A percentile compares a stretch with the other conserved stretches of the same genome.
Conservation (phyloP, 2,329 filamentous ascomycete species). For the Alternaria dauci region DNA sequence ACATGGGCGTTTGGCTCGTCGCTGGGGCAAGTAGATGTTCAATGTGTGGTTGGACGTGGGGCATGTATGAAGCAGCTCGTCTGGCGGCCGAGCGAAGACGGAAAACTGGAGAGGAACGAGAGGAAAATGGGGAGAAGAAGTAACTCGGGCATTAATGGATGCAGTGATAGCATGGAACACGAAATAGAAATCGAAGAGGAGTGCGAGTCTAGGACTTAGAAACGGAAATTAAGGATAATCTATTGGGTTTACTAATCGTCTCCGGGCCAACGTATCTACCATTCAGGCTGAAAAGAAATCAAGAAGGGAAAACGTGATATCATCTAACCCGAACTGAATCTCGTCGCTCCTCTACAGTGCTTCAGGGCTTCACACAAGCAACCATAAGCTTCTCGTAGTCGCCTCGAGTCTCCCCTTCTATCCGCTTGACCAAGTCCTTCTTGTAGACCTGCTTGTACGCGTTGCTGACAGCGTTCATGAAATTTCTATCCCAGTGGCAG, state of each 20-base stretch:
- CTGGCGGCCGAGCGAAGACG: neutral
- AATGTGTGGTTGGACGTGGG: constrained; percentile 6
- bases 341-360: neutral
- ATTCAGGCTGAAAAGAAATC: neutral
- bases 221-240: neutral
- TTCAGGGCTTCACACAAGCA: constrained; percentile 61
- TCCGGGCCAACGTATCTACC: neutral
- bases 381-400: constrained; percentile 82
- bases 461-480: constrained; percentile 78
- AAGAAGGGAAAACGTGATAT: constrained; percentile 5
- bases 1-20: neutral
- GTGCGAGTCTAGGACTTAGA: neutral
- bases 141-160: neutral
- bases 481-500: constrained; percentile 80
- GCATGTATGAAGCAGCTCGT: neutral
- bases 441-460: constrained; percentile 78
- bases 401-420: constrained; percentile 84
- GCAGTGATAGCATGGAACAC: neutral
- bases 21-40: neutral
- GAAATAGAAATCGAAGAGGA: neutral
- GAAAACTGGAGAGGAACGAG: neutral
- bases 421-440: constrained; percentile 71
- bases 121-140: neutral
- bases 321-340: neutral
- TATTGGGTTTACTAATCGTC: neutral